Percentiles rank a stretch among this genome's conserved stretches.
These are phyloP conservation scores for Cladophialophora psammophila DNA, from an alignment of 2,329 filamentous ascomycete species.

Conservation along the genomic window DNA sequence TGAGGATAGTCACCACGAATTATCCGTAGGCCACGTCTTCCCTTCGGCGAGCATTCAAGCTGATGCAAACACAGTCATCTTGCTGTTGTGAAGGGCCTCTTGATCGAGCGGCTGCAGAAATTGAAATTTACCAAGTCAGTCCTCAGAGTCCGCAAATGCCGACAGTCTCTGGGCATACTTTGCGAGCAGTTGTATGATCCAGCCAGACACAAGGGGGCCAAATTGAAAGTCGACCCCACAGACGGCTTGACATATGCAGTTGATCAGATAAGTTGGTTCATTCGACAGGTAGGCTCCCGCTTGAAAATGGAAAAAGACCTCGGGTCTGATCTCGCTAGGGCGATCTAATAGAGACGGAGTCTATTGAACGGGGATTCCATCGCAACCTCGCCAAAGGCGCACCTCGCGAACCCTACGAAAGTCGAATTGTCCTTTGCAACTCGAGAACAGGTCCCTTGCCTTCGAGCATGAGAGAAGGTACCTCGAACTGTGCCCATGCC, in stretches of 20 bases:
- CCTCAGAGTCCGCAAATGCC: constrained; percentile 29
- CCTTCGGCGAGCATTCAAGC: background rate
- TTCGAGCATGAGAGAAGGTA: background rate
- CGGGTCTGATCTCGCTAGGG: background rate
- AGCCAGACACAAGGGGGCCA: constrained; percentile 2
- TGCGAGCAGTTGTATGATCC: constrained; percentile 16
- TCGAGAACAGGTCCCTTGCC: constrained; percentile 2
- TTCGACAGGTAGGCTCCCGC: constrained; percentile 2
- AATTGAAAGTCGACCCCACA: constrained; percentile 1
- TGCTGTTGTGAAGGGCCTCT: constrained; percentile 46
- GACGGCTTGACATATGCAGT: constrained; percentile 16
- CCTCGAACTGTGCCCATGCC: background rate
- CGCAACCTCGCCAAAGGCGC: constrained; percentile 11
- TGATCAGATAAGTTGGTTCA: constrained; percentile 20
- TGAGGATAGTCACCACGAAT: constrained; percentile 45
- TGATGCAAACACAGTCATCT: constrained; percentile 39
- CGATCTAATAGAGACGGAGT: constrained; percentile 11
- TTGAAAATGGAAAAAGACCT: too few species aligned
- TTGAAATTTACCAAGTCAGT: constrained; percentile 34
- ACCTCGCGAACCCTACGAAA: background rate
- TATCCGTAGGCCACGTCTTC: constrained; percentile 40
- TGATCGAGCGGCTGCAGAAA: constrained; percentile 45
- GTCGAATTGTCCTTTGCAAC: constrained; percentile 9
- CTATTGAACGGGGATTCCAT: constrained; percentile 8
- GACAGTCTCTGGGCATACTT: constrained; percentile 16